phyloP scores from a whole-genome alignment of 352 stramenopile genomes.

The Phytophthora fragariaefolia region DNA sequence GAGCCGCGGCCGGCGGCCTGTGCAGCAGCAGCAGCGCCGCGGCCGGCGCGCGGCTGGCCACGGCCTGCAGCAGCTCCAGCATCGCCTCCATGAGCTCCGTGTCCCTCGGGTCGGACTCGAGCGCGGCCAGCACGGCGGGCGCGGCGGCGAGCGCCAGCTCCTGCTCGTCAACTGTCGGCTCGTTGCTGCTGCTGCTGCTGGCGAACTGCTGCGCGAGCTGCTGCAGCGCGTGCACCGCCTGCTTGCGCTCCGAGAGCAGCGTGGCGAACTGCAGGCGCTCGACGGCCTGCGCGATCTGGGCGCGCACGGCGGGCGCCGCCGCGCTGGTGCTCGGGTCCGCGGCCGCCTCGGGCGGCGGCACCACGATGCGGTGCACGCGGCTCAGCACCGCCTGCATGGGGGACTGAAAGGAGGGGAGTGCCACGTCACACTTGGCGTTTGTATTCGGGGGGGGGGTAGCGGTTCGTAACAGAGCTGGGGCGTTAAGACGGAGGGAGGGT shows the following conservation, averaged over 20 bases:
- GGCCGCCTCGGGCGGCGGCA: slow-evolving; percentile 25
- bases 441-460: not conserved
- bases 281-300: slow-evolving; percentile 59
- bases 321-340: not conserved
- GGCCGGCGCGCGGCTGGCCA: slow-evolving; percentile 48
- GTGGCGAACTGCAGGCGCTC: slow-evolving; percentile 79
- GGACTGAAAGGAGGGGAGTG: not conserved
- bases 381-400: slow-evolving; percentile 76
- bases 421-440: slow-evolving; percentile 6
- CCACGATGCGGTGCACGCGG: slow-evolving; percentile 75
- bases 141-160: slow-evolving; percentile 50
- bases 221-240: slow-evolving; percentile 56
- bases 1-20: slow-evolving; percentile 18
- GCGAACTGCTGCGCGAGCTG: slow-evolving; percentile 41
- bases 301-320: slow-evolving; percentile 3
- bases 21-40: slow-evolving; percentile 52
- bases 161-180: slow-evolving; percentile 42
- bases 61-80: slow-evolving; percentile 71
- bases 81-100: slow-evolving; percentile 89
- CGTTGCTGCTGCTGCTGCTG: slow-evolving; percentile 5
- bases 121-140: slow-evolving; percentile 60
- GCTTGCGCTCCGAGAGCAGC: slow-evolving; percentile 77
- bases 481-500: no score
- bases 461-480: no score
- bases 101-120: slow-evolving; percentile 78